Conservation (phyloP, 148 eudicot genomes). For the Vaccinium darrowii region DNA sequence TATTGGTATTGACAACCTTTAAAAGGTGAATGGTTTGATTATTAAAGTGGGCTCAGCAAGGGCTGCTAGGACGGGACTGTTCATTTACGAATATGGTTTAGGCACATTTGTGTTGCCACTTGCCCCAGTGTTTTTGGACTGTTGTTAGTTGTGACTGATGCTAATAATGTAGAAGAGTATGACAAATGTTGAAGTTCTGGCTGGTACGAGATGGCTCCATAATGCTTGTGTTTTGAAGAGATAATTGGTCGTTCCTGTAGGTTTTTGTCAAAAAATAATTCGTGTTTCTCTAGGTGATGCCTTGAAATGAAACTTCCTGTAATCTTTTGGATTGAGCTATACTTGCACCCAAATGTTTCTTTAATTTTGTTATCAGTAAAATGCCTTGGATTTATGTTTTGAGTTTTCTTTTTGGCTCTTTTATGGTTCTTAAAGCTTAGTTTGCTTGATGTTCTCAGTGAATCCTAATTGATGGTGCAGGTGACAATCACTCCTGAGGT, state of each 20-base stretch:
- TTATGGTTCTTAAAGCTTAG: background rate
- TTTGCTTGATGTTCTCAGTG: background rate
- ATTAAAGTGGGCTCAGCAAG: background rate
- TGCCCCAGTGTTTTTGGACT: background rate
- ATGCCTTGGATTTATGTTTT: background rate
- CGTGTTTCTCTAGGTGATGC: background rate
- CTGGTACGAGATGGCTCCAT: background rate
- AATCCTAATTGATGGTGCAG: slow-evolving; percentile 24
- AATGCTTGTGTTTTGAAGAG: background rate
- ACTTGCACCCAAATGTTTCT: background rate
- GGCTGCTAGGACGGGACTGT: background rate
- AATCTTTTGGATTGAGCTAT: background rate
- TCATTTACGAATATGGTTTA: background rate
- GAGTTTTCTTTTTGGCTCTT: background rate
- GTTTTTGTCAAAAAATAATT: background rate
- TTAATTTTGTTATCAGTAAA: background rate
- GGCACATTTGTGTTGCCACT: background rate
- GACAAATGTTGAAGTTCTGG: background rate
- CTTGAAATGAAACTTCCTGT: background rate
- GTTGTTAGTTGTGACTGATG: background rate
- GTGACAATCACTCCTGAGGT: slow-evolving; percentile 67
- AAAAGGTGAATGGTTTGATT: too few species aligned
- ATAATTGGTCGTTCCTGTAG: background rate
- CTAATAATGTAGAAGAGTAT: background rate
- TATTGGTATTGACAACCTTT: background rate